Percentiles rank a stretch among this genome's conserved stretches.
Evolutionary conservation across 345 rosid genomes (phyloP).

Genomic region (Populus simonii): DNA sequence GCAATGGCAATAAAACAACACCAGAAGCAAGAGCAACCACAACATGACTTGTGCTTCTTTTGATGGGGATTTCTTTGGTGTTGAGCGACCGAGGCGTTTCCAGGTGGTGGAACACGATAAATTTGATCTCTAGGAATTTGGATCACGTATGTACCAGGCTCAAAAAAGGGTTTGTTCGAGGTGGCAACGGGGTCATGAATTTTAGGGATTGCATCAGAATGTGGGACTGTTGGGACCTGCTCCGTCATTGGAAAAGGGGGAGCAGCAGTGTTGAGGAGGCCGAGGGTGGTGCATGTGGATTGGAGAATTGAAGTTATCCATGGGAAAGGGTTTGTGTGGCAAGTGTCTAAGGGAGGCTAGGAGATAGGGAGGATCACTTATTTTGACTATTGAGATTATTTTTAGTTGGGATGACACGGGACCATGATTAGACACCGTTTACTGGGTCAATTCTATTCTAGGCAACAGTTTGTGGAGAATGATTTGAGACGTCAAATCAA

Average conservation of each 20-base stretch:
- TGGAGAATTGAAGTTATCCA: neutral
- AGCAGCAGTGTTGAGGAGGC: neutral
- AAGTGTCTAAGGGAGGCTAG: neutral
- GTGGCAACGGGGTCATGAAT: constrained; percentile 3
- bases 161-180: constrained; percentile 1
- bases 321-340: constrained; percentile 10
- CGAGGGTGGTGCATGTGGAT: constrained; percentile 3
- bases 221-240: constrained; percentile 23
- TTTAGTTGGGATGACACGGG: neutral
- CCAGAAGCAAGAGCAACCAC: neutral
- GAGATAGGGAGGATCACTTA: neutral
- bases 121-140: constrained; percentile 60
- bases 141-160: constrained; percentile 44
- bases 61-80: neutral
- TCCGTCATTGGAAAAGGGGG: constrained; percentile 47
- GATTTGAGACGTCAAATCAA: too few relatives aligned
- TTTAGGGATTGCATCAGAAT: neutral
- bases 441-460: neutral
- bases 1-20: neutral
- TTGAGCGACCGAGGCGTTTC: constrained; percentile 5
- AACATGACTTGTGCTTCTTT: neutral
- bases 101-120: constrained; percentile 55
- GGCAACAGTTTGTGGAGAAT: too few relatives aligned
- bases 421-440: neutral
- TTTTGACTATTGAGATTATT: neutral